phyloP scores from a whole-genome alignment of 1,284 basidiomycete species.

The Ustilago nuda region DNA sequence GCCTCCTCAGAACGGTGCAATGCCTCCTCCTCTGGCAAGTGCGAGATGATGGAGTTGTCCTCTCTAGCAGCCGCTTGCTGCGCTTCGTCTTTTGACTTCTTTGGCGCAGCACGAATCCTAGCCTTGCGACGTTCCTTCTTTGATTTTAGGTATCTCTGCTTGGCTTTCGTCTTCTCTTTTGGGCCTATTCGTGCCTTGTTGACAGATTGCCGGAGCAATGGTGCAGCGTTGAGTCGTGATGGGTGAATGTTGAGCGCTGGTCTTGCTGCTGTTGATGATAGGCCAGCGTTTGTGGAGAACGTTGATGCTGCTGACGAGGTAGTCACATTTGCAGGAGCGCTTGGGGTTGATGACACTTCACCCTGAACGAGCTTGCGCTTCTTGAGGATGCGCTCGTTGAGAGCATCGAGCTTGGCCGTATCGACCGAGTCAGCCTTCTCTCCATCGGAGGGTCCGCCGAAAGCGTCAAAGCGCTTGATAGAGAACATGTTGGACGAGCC shows the following conservation, averaged over 20 bases:
- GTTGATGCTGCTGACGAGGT: neutral
- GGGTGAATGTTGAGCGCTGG: conserved; percentile 55
- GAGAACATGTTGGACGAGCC: conserved; percentile 41
- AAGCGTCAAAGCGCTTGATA: conserved; percentile 56
- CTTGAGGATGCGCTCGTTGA: conserved; percentile 51
- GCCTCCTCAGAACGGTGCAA: conserved; percentile 24
- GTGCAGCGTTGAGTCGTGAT: conserved; percentile 52
- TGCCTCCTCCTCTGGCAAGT: conserved; percentile 37
- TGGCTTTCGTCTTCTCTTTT: conserved; percentile 64
- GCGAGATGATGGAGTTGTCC: conserved; percentile 26
- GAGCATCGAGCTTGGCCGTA: conserved; percentile 49
- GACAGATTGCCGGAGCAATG: conserved; percentile 42
- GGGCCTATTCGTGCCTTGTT: conserved; percentile 40
- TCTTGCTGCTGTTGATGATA: conserved; percentile 16
- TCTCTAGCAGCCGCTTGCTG: conserved; percentile 6
- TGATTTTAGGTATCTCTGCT: conserved; percentile 63
- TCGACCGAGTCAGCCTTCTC: conserved; percentile 15
- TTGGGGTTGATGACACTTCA: conserved; percentile 6
- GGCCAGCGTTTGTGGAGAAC: neutral
- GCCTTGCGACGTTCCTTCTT: conserved; percentile 65
- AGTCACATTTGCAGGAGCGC: neutral
- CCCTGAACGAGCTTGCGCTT: conserved; percentile 38
- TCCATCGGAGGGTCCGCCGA: conserved; percentile 11
- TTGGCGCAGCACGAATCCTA: conserved; percentile 49
- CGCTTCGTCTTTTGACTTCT: conserved; percentile 48